Percentiles rank a stretch among this genome's conserved stretches.
phyloP scores from a whole-genome alignment of 164 flowering plant genomes.

The Vitis riparia region DNA sequence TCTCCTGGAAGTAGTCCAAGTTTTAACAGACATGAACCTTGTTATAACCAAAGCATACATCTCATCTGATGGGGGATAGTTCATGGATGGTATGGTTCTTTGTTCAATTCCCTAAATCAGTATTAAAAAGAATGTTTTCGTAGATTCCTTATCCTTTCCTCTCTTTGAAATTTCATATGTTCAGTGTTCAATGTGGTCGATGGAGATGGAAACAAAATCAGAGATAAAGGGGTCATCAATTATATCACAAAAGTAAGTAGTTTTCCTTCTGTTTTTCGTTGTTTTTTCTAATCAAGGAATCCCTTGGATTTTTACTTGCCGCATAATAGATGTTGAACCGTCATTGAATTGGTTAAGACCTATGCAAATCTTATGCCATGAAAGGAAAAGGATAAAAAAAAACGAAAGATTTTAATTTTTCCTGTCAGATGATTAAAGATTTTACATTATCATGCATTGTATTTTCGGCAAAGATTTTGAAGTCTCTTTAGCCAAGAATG shows the following conservation, averaged over 20 bases:
- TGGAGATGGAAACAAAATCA: conserved; percentile 55
- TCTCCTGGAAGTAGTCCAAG: conserved; percentile 81
- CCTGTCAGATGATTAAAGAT: no score
- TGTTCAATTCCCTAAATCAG: background rate
- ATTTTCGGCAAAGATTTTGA: no score
- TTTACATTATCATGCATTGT: no score
- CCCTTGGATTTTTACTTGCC: no score
- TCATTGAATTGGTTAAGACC: no score
- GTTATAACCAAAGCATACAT: conserved; percentile 75
- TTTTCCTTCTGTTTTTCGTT: no score
- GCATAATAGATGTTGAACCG: no score
- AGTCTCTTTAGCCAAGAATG: no score
- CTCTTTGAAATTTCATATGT: conserved; percentile 4
- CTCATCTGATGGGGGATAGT: conserved; percentile 91
- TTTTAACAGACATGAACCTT: conserved; percentile 77
- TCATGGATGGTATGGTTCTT: conserved; percentile 82
- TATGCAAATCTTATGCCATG: no score
- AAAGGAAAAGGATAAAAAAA: no score
- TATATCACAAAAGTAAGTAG: conserved; percentile 47
- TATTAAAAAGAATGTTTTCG: background rate
- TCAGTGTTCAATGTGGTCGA: conserved; percentile 65
- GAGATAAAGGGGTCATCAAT: conserved; percentile 37
- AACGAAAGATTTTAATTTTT: no score
- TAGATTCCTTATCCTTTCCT: background rate
- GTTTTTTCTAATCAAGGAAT: no score